Base-by-base conservation (phyloP, 177 flowering plant species). In the Vitis hybrid region DNA sequence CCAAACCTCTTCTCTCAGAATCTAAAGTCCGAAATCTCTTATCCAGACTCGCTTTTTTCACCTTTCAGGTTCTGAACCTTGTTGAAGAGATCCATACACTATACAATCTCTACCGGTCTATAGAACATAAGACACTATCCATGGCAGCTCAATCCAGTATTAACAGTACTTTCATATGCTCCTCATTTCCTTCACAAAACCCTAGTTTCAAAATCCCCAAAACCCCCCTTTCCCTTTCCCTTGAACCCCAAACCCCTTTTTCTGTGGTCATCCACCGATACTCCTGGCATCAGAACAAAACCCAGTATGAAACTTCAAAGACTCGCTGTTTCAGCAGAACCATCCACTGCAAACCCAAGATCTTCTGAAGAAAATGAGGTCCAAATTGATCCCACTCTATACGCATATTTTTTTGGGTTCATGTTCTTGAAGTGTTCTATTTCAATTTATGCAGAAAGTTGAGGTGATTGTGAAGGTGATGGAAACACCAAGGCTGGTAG, bases 401-500 rank as follows among this genome's bases (percentile, higher is more conserved):
- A 22, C 22, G 0, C 45, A 63, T 49, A 12, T 5, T 31, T 56
- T 63, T n/a, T n/a, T 50, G 19, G 10, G 4, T 61, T 68, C 5
- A 50, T 68, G 14, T 22, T 22, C 22, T 22, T 22, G 0, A 22
- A 0, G 22, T 22, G 22, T 22, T 22, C 0, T 22, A 22, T 22
- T 22, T 22, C 22, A 22, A 14, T 18, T 50, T 57, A 64, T 77
- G 79, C 73, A 89, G 88, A 84, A 71, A 62, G 80, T 75, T 39
- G 75, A 72, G 65, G 89, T 86, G 68, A 77, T 71, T 45, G 93
- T 86, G 78, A 82, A 84, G 71, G 75, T 71, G 67, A 39, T 78
- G 70, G 81, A 82, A 75, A 88, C 83, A 65, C 85, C 90, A 6
- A 85, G 92, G 76, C 74, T 90, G 51, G 89, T 84, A 31, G 56